Base-by-base conservation (phyloP, 1,139 yeast genomes). In the Scheffersomyces illinoinensis region DNA sequence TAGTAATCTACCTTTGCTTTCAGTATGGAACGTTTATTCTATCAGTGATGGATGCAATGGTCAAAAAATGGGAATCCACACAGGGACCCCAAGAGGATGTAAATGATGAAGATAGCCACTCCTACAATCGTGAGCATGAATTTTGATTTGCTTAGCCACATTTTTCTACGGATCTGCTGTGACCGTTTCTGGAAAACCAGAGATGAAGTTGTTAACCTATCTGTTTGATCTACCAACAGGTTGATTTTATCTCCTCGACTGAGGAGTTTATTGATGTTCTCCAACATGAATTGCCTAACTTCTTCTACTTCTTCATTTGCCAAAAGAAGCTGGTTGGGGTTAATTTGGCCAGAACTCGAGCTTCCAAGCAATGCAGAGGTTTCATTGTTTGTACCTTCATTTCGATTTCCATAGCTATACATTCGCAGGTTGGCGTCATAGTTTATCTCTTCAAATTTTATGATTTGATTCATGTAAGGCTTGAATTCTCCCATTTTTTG, bases 181-280 rank as follows among this genome's bases (percentile, higher is more conserved):
- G 97, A 90, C 60, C 88, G 82, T 64, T 89, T 86, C 64, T 91
- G 88, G 70, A 93, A 93, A 53, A 89, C 84, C 74, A 81, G 85
- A 5, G 96, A 86, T 47, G 87, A 85, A 39, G 83, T 81, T 64
- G 89, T 91, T 72, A 92, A 81, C 57, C 88, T 80, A 63, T 90
- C 91, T 1, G 97, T 92, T 70, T 93, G 93, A 70, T 89, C 90
- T 19, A 92, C 96, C 61, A 93, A 79, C 55, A 85, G 74, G 62
- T 87, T 86, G 60, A 93, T 86, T 59, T 91, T 83, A 67, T 92
- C 97, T 14, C 97, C 97, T 58, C 98, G 82, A 67, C 87, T 87
- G 68, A 93, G 77, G 26, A 93, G 77, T 67, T 85, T 85, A 66
- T 85, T 88, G 58, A 88, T 87, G 66, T 88, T 88, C 61, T 87